Base-by-base conservation (phyloP, 129 eudicot species). In the Dittrichia graveolens region DNA sequence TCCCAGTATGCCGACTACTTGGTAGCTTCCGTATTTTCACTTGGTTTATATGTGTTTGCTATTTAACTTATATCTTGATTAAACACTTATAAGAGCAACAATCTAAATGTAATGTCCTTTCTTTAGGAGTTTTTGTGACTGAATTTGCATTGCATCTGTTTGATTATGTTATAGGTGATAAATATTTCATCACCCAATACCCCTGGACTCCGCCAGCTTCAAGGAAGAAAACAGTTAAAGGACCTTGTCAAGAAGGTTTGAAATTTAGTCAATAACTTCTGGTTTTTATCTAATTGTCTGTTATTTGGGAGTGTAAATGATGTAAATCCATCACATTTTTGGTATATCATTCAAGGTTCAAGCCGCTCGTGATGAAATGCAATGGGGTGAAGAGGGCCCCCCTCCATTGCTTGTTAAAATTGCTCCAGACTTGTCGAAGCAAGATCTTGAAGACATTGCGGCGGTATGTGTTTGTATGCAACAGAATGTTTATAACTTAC, bases 281-380 rank as follows among this genome's bases (percentile, higher is more conserved):
- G 6, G 13, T 58, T 67, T 31, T 58, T 34, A 35, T 61, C 15
- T 44, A 38, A 34, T 50, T 59, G 3, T 43, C 5, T 46, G 43
- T 16, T 34, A 3, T 47, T 64, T 35, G 53, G 37, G 59, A 46
- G 44, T 37, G 12, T 15, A 6, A 57, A 8, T 43, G 15, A 4
- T 7, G 34, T 44, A 64, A 42, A 48, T 76, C 4, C 35, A 46
- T 39, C 45, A 47, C 14, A 12, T 47, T 68, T 48, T 62, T 80
- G 12, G 40, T 65, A 57, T 56, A 43, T 75, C 12, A 7, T 60
- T 78, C 6, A 79, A 94, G 99, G 94, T 94, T 79, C 97, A 94
- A 88, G 97, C 97, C 40, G 99, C 99, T 55, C 96, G 99, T 57
- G 97, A 94, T 85, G 99, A 94, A 84, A 94, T 94, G 99, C 99